A percentile compares a stretch with the other conserved stretches of the same genome.
phyloP scores from a whole-genome alignment of 768 basidiomycete species.

The Neoboletus magnificus region DNA sequence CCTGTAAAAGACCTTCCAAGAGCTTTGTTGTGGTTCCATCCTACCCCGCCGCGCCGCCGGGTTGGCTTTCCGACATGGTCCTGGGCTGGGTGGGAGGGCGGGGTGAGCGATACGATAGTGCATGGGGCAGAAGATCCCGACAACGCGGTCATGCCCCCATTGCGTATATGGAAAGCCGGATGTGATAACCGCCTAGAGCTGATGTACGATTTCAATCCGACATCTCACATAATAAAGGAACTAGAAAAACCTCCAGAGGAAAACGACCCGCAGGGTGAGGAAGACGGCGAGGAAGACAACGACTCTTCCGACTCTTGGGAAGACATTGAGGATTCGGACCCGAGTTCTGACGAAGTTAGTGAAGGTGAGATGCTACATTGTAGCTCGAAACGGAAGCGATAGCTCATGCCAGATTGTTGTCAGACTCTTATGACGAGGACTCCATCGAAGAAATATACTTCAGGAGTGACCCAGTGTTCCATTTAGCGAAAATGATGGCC shows the following conservation, averaged over 20 bases:
- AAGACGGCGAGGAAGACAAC: not conserved
- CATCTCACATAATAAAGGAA: not conserved
- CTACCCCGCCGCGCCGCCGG: not conserved
- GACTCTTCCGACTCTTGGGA: not conserved
- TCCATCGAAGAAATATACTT: too few species aligned
- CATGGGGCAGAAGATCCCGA: too few species aligned
- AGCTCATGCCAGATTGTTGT: not conserved
- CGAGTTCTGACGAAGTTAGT: not conserved
- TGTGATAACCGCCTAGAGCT: not conserved
- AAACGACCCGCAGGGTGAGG: not conserved
- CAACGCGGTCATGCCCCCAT: not conserved
- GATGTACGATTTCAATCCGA: conserved; percentile 8
- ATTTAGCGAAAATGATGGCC: not conserved
- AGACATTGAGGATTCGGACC: not conserved
- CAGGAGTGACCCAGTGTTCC: not conserved
- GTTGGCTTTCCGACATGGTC: conserved; percentile 7
- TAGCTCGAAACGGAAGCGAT: not conserved
- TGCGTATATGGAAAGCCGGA: conserved; percentile 3
- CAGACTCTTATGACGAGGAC: too few species aligned
- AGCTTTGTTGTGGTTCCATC: conserved; percentile 11
- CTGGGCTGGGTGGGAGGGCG: conserved; percentile 13
- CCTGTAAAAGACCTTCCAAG: conserved; percentile 8
- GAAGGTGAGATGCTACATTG: not conserved
- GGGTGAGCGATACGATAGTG: not conserved
- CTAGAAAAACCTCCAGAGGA: not conserved